Conservation (phyloP, 805 yeast genomes). For the Saccharomycopsis sp. region DNA sequence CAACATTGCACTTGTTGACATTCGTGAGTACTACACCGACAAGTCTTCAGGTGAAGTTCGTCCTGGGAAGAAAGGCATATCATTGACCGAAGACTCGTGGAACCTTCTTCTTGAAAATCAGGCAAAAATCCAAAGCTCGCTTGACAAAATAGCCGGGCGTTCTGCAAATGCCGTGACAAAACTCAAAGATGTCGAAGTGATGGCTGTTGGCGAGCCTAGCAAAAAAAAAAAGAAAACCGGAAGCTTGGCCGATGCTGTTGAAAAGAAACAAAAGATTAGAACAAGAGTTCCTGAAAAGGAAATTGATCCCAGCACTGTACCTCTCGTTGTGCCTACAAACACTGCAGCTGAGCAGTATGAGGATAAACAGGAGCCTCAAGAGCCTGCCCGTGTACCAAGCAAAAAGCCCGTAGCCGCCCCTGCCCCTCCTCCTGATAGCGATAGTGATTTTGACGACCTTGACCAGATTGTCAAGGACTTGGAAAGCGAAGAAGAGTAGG, state of each 20-base stretch:
- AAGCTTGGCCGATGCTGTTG: not conserved
- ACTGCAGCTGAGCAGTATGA: not conserved
- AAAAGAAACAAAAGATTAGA: not conserved
- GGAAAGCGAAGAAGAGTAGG: constrained; percentile 17
- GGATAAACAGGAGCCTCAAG: not conserved
- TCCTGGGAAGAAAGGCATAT: constrained; percentile 79
- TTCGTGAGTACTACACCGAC: constrained; percentile 72
- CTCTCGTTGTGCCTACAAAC: not conserved
- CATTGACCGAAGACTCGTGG: constrained; percentile 55
- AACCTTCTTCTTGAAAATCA: constrained; percentile 37
- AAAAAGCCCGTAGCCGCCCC: constrained; percentile 7
- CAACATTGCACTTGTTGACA: constrained; percentile 62
- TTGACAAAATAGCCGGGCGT: constrained; percentile 20
- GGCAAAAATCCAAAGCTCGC: constrained; percentile 32
- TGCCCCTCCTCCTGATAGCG: constrained; percentile 10
- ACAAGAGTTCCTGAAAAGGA: not conserved
- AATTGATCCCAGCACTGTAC: not conserved
- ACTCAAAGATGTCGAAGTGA: not conserved
- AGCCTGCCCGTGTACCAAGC: not conserved
- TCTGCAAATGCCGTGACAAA: not conserved
- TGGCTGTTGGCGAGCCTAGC: not conserved
- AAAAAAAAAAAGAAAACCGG: not conserved
- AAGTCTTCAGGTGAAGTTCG: constrained; percentile 49
- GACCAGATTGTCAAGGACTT: constrained; percentile 19
- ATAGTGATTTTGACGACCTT: constrained; percentile 19